Evolutionary conservation across 2,329 filamentous ascomycete species (phyloP).

Genomic region (Akanthomyces lecanii): DNA sequence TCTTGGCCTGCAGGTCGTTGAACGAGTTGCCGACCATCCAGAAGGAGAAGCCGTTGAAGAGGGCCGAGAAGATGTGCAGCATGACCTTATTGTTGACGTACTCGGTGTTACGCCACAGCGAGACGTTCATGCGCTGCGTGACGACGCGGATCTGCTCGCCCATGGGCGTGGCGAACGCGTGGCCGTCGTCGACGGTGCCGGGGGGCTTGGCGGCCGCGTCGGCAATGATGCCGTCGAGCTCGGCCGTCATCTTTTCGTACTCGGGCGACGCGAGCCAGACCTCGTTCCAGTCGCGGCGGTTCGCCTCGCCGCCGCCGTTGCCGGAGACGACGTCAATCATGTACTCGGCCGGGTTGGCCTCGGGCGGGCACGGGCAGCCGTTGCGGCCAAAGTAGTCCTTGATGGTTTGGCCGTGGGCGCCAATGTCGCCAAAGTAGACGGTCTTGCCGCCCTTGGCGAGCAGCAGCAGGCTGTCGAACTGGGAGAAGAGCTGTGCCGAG

Average conservation of each 20-base stretch:
- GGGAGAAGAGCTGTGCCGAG: constrained; percentile 60
- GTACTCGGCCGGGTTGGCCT: constrained; percentile 70
- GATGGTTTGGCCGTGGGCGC: constrained; percentile 49
- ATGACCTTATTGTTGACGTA: constrained; percentile 62
- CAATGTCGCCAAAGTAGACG: constrained; percentile 65
- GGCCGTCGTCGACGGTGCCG: constrained; percentile 45
- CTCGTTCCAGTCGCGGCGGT: constrained; percentile 58
- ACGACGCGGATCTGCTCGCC: constrained; percentile 60
- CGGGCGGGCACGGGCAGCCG: constrained; percentile 57
- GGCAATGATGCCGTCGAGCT: constrained; percentile 60
- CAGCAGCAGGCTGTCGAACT: constrained; percentile 63
- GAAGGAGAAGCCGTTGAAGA: constrained; percentile 60
- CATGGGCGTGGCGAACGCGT: constrained; percentile 70
- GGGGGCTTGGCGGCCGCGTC: constrained; percentile 46
- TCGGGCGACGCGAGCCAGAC: constrained; percentile 65
- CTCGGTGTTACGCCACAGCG: constrained; percentile 62
- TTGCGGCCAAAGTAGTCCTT: constrained; percentile 62
- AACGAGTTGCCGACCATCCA: constrained; percentile 54
- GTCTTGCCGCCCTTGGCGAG: constrained; percentile 62
- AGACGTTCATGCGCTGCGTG: constrained; percentile 55
- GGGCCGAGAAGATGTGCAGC: constrained; percentile 49
- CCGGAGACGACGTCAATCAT: constrained; percentile 62
- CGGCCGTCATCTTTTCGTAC: constrained; percentile 49
- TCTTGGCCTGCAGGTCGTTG: constrained; percentile 47
- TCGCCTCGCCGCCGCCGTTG: constrained; percentile 30